These are phyloP conservation scores for Neotropicomus parvogracilis DNA, from an alignment of 1,284 basidiomycete species.

Conservation along the genomic window DNA sequence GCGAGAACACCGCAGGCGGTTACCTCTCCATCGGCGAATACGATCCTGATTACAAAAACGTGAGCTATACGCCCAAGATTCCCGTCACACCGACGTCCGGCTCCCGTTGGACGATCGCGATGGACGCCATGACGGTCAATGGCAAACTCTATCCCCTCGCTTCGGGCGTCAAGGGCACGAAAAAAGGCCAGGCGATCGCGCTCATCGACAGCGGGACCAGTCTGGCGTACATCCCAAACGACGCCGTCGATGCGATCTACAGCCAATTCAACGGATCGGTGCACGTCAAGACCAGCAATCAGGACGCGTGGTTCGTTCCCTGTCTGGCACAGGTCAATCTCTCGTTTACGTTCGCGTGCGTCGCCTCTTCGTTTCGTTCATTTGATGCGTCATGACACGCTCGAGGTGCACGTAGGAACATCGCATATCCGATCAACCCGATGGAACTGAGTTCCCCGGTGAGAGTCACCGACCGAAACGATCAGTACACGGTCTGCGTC, in stretches of 20 bases:
- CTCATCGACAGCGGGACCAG: conserved; percentile 46
- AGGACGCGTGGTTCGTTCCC: conserved; percentile 40
- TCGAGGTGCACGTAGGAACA: conserved; percentile 28
- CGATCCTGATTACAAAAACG: conserved; percentile 32
- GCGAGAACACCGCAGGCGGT: conserved; percentile 38
- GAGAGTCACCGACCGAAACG: conserved; percentile 26
- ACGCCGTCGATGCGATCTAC: conserved; percentile 39
- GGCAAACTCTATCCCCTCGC: conserved; percentile 24
- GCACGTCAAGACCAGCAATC: conserved; percentile 24
- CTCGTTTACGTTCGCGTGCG: conserved; percentile 41
- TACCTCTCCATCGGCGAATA: conserved; percentile 45
- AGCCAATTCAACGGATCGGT: conserved; percentile 36
- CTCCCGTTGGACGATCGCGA: conserved; percentile 40
- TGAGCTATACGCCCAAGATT: conserved; percentile 34
- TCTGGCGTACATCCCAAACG: conserved; percentile 32
- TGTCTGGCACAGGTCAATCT: conserved; percentile 42
- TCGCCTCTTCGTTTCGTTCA: neutral
- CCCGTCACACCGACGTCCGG: conserved; percentile 34
- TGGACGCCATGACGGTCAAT: conserved; percentile 38
- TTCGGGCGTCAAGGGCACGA: conserved; percentile 29
- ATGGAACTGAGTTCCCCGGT: conserved; percentile 40
- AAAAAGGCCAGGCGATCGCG: conserved; percentile 33
- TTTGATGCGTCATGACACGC: neutral
- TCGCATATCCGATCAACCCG: conserved; percentile 43
- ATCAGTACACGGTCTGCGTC: conserved; percentile 38